Evolutionary conservation across 768 basidiomycete species (phyloP).

Genomic region (Candolleomyces aberdarensis): DNA sequence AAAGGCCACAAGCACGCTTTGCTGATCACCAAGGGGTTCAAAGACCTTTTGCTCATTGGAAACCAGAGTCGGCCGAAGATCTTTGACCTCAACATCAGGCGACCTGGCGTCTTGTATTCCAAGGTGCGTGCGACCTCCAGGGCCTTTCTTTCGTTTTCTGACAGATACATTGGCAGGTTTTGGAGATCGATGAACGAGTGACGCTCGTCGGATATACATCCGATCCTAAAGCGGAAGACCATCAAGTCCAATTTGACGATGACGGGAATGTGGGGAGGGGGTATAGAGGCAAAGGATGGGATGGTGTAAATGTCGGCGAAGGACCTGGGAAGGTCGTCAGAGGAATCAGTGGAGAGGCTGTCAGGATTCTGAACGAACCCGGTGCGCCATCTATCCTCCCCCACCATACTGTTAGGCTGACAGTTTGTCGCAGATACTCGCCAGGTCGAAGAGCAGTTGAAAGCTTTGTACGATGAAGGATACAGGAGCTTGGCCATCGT

Average conservation of each 20-base stretch:
- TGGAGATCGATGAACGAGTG: slow-evolving; percentile 87
- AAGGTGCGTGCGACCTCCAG: slow-evolving; percentile 33
- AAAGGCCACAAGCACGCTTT: slow-evolving; percentile 92
- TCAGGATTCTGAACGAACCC: slow-evolving; percentile 74
- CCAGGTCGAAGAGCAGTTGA: slow-evolving; percentile 56
- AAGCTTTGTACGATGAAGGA: slow-evolving; percentile 73
- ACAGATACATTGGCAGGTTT: not conserved
- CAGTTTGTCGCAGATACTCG: slow-evolving; percentile 41
- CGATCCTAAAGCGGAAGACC: slow-evolving; percentile 76
- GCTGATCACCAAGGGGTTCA: slow-evolving; percentile 88
- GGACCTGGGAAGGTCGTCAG: slow-evolving; percentile 77
- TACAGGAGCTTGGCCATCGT: slow-evolving; percentile 89
- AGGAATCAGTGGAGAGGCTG: slow-evolving; percentile 88
- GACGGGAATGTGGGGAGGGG: slow-evolving; percentile 62
- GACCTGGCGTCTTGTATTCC: slow-evolving; percentile 73
- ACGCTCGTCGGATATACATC: slow-evolving; percentile 92
- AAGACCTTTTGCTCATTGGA: slow-evolving; percentile 88
- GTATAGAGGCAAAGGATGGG: slow-evolving; percentile 79
- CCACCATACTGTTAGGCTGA: not conserved
- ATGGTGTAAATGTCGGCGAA: slow-evolving; percentile 65
- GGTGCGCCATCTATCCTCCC: slow-evolving; percentile 32
- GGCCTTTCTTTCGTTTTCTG: not conserved
- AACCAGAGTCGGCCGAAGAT: slow-evolving; percentile 94
- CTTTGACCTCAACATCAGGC: slow-evolving; percentile 90
- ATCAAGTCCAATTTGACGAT: slow-evolving; percentile 75